Evolutionary conservation across 2,329 filamentous ascomycete genomes (phyloP), one percentile per base, ranked within the genome.

Genomic region (Fusarium tupiense): DNA sequence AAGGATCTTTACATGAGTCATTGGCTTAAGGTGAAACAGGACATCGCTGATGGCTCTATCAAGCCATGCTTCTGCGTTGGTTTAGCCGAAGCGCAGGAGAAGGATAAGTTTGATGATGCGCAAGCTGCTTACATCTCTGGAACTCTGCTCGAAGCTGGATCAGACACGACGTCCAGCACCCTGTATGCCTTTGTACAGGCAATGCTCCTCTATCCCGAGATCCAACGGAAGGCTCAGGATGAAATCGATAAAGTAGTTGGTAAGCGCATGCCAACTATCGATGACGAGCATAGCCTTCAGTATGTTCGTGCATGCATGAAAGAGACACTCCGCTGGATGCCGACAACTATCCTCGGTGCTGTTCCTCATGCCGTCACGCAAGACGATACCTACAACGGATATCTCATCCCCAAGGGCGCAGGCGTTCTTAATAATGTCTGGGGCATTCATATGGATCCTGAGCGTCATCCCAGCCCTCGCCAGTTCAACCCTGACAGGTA

Each of bases 401-500:
- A 78, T 47, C 56, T 44, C 1, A 80, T 83, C 8, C 82, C 81
- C 3, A 76, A 80, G 29, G 80, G 76, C 0, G 61, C 81, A 2
- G 62, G 71, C 12, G 52, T 82, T 8, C 58, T 82, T 3, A 64
- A 64, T 8, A 72, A 75, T 3, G 64, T 78, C 11, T 82, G 78
- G 67, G 80, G 75, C 29, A 72, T 83, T 22, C 87, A 91, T 31
- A 92, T 94, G 80, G 92, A 94, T 76, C 88, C 90, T 5, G 89
- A 91, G 41, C 89, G 89, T 4, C 93, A 94, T 80, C 85, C 88
- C 0, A 60, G 81, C 29, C 82, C 83, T 1, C 69, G 72, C 5
- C 33, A 47, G 3, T 85, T 85, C 57, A 70, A 83, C 26, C 83
- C 82, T 2, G 78, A 80, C 3, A 76, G 83, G 1, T 84, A 76